Percentiles rank a stretch among this genome's conserved stretches.
These are phyloP conservation scores for Cymbopogon citratus DNA, from an alignment of 176 grass and related monocot genomes.

Conservation along the genomic window DNA sequence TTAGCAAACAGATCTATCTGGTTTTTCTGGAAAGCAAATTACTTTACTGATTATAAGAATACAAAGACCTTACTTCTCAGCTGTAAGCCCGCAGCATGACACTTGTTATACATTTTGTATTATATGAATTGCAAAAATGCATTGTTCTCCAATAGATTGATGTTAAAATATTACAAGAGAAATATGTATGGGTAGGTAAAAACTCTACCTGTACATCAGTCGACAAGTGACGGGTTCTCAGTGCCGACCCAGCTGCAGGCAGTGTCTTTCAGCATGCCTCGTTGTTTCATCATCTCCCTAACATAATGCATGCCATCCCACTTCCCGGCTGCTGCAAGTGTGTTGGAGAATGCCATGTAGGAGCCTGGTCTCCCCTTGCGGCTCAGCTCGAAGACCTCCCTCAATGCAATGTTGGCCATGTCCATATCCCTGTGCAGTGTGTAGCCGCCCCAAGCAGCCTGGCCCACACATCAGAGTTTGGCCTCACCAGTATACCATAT, in stretches of 20 bases:
- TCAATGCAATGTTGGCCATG: conserved; percentile 49
- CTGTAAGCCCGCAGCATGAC: background rate
- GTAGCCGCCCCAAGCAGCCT: conserved; percentile 62
- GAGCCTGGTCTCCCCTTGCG: conserved; percentile 49
- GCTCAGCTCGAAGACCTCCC: conserved; percentile 63
- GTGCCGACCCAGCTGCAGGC: conserved; percentile 60
- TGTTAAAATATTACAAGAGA: background rate
- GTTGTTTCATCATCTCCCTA: conserved; percentile 66
- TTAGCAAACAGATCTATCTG: too few species aligned
- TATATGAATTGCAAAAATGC: background rate
- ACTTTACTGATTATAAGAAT: too few species aligned
- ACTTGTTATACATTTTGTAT: background rate
- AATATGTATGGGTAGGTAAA: background rate
- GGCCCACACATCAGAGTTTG: conserved; percentile 76
- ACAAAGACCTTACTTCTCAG: background rate
- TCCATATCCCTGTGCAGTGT: conserved; percentile 61
- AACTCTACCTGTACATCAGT: background rate
- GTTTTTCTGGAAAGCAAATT: too few species aligned
- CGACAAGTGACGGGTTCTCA: background rate
- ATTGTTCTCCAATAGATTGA: background rate
- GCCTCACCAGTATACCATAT: conserved; percentile 58
- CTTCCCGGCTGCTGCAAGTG: conserved; percentile 56
- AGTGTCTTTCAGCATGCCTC: conserved; percentile 53
- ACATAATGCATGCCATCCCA: conserved; percentile 61
- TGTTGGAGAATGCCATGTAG: conserved; percentile 89